Percentiles rank a stretch among this genome's conserved stretches.
Evolutionary conservation across 106 monocot species (phyloP).

Genomic region (Xerophyta viscosa): DNA sequence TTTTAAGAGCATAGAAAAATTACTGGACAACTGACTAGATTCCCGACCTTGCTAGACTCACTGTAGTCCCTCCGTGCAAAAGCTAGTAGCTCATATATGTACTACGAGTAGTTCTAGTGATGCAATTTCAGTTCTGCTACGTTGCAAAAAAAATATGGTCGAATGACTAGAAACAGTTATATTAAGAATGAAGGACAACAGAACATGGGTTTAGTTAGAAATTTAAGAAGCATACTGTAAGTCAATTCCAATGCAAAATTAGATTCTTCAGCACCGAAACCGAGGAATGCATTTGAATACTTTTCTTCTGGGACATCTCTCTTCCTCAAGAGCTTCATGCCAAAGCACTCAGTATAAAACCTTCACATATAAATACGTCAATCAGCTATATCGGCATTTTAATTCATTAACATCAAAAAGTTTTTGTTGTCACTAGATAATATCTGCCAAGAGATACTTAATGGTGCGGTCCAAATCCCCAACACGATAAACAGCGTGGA

Average conservation of each 20-base stretch:
- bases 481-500: conserved; percentile 78
- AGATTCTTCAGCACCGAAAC: conserved; percentile 66
- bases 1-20: too few relatives aligned
- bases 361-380: conserved; percentile 9
- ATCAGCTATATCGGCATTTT: too few relatives aligned
- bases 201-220: neutral
- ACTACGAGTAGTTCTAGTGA: too few relatives aligned
- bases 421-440: too few relatives aligned
- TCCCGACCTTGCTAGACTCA: too few relatives aligned
- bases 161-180: too few relatives aligned
- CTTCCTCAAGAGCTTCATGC: conserved; percentile 72
- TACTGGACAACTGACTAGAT: too few relatives aligned
- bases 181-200: neutral
- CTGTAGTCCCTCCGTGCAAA: too few relatives aligned
- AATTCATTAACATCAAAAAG: too few relatives aligned
- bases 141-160: too few relatives aligned
- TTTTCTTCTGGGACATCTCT: conserved; percentile 80
- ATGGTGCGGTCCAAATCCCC: conserved; percentile 71
- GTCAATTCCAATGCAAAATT: conserved; percentile 83
- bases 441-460: conserved; percentile 26
- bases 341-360: conserved; percentile 79
- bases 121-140: too few relatives aligned
- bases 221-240: conserved; percentile 50
- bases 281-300: conserved; percentile 73
- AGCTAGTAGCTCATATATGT: too few relatives aligned